Percentiles rank a stretch among this genome's conserved stretches.
Evolutionary conservation across 345 rosid species (phyloP).

Genomic region (Adansonia digitata): DNA sequence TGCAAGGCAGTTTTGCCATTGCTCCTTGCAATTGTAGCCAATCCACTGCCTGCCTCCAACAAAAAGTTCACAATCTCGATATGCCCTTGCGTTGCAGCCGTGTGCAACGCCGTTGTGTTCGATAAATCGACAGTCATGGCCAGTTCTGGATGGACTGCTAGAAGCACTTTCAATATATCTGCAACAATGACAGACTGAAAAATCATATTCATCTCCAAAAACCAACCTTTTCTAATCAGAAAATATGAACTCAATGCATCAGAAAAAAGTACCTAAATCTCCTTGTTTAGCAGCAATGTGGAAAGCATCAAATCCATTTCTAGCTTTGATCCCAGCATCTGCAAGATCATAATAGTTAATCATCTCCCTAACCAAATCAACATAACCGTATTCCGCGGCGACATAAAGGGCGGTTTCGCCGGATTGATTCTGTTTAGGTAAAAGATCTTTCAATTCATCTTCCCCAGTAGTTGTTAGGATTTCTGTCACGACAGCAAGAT

Average conservation of each 20-base stretch:
- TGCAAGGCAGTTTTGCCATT: conserved; percentile 92
- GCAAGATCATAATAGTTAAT: conserved; percentile 68
- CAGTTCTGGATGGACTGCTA: conserved; percentile 78
- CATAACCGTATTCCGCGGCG: conserved; percentile 79
- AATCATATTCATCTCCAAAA: conserved; percentile 4
- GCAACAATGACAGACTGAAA: conserved; percentile 16
- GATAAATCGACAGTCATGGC: conserved; percentile 90
- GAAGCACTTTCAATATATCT: conserved; percentile 64
- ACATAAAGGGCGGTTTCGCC: conserved; percentile 93
- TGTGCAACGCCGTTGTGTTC: conserved; percentile 84
- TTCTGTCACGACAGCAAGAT: conserved; percentile 42
- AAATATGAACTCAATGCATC: not conserved
- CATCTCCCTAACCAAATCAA: conserved; percentile 71
- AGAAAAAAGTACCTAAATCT: conserved; percentile 49
- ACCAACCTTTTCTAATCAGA: not conserved
- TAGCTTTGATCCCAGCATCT: conserved; percentile 77
- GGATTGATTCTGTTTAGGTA: conserved; percentile 75
- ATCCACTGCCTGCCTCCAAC: conserved; percentile 67
- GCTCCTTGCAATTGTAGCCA: conserved; percentile 78
- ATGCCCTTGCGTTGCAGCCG: conserved; percentile 91
- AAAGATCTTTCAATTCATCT: conserved; percentile 39
- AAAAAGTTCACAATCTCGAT: conserved; percentile 58
- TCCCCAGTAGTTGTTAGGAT: conserved; percentile 40
- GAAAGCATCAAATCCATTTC: conserved; percentile 91
- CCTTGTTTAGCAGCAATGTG: conserved; percentile 98